A percentile compares a stretch with the other conserved stretches of the same genome.
Evolutionary conservation across 1,139 yeast species (phyloP).

Genomic region (Pichia sp.): DNA sequence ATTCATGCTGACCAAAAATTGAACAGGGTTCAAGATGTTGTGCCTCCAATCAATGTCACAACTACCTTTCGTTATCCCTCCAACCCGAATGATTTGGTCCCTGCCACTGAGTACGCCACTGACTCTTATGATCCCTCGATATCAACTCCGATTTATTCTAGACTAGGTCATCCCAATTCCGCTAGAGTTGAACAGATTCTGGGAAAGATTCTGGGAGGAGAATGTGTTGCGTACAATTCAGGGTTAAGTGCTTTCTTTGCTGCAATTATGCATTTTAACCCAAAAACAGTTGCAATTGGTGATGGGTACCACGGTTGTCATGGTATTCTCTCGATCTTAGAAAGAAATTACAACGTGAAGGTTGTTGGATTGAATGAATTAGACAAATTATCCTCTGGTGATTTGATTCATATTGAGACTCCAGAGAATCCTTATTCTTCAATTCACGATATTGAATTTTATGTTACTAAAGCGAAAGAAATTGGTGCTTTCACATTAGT

Average conservation of each 20-base stretch:
- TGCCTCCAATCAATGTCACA: slow-evolving; percentile 74
- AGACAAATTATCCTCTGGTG: slow-evolving; percentile 51
- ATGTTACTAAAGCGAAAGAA: slow-evolving; percentile 62
- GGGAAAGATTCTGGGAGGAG: slow-evolving; percentile 44
- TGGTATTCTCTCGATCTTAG: slow-evolving; percentile 54
- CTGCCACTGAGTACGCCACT: slow-evolving; percentile 25
- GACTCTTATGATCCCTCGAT: slow-evolving; percentile 25
- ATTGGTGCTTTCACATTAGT: slow-evolving; percentile 68
- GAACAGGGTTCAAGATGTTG: slow-evolving; percentile 45
- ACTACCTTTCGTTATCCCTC: slow-evolving; percentile 66
- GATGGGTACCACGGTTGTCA: slow-evolving; percentile 83
- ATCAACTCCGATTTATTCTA: slow-evolving; percentile 47
- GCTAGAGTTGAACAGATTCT: slow-evolving; percentile 60
- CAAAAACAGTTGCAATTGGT: slow-evolving; percentile 68
- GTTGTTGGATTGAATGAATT: slow-evolving; percentile 44
- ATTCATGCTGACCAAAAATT: slow-evolving; percentile 52
- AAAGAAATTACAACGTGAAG: slow-evolving; percentile 53
- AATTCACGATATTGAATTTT: slow-evolving; percentile 49
- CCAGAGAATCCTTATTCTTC: slow-evolving; percentile 81
- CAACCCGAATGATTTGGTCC: slow-evolving; percentile 45
- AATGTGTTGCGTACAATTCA: slow-evolving; percentile 61
- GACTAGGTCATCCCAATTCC: slow-evolving; percentile 67
- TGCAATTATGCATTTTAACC: slow-evolving; percentile 60
- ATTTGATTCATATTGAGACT: slow-evolving; percentile 74
- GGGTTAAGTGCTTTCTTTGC: slow-evolving; percentile 82